phyloP scores from a whole-genome alignment of 768 basidiomycete species.

The Gymnopilus junonius region DNA sequence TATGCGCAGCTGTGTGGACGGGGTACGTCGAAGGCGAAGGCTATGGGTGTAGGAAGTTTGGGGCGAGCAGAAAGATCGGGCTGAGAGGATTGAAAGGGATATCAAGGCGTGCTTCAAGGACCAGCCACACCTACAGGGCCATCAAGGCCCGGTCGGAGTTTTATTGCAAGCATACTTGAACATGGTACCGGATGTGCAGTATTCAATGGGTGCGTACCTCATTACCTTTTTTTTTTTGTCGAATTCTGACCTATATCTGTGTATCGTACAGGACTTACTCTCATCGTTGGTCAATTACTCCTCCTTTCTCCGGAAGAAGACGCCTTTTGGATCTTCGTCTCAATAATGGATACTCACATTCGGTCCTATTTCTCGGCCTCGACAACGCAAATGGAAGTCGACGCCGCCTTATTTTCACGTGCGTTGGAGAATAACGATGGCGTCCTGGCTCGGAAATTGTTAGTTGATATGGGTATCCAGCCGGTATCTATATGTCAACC shows the following conservation, averaged over 20 bases:
- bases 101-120: conserved; percentile 56
- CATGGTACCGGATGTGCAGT: conserved; percentile 86
- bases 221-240: background rate
- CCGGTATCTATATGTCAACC: conserved; percentile 62
- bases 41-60: background rate
- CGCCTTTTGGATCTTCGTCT: conserved; percentile 89
- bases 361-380: conserved; percentile 71
- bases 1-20: conserved; percentile 62
- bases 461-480: conserved; percentile 63
- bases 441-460: conserved; percentile 64
- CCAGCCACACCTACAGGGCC: conserved; percentile 60
- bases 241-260: background rate
- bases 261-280: conserved; percentile 57
- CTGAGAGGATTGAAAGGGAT: conserved; percentile 63
- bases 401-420: conserved; percentile 69
- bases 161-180: conserved; percentile 75
- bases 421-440: conserved; percentile 70
- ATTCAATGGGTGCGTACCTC: conserved; percentile 55
- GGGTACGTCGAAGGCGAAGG: background rate
- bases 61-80: conserved; percentile 54
- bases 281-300: conserved; percentile 73
- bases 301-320: conserved; percentile 84
- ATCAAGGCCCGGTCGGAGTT: conserved; percentile 58
- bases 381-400: conserved; percentile 70
- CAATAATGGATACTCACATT: conserved; percentile 84